Percentiles rank a stretch among this genome's conserved stretches.
phyloP scores from a whole-genome alignment of 371 early-diverging fungal species.

The Mucor lusitanicus region DNA sequence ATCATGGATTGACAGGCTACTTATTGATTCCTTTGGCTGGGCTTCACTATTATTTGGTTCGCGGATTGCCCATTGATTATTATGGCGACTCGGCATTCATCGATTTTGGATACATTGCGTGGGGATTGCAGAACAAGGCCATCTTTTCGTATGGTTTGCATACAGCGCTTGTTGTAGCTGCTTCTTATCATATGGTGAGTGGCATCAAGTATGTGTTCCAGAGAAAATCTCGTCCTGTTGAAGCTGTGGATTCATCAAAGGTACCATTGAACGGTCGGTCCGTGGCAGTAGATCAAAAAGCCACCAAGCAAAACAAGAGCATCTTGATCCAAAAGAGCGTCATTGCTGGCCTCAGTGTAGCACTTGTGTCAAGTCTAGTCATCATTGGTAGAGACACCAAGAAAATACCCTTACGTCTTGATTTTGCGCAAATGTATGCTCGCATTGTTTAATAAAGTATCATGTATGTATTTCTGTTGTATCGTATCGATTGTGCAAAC shows the following conservation, averaged over 20 bases:
- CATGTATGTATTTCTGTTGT: not conserved
- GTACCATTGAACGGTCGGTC: conserved; percentile 6
- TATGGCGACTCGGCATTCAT: conserved; percentile 53
- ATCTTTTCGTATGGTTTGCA: conserved; percentile 39
- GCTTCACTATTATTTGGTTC: conserved; percentile 37
- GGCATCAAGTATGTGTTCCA: conserved; percentile 27
- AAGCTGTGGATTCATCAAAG: not conserved
- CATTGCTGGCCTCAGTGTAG: conserved; percentile 72
- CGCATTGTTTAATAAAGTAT: conserved; percentile 9
- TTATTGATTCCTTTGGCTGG: conserved; percentile 30
- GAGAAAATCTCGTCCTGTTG: not conserved
- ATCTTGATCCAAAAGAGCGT: conserved; percentile 77
- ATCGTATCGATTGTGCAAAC: no score
- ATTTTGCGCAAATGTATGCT: conserved; percentile 41
- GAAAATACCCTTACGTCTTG: conserved; percentile 46
- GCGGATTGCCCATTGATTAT: conserved; percentile 30
- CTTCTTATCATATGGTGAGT: conserved; percentile 37
- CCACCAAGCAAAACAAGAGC: conserved; percentile 45
- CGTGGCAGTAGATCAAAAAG: not conserved
- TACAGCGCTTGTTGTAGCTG: conserved; percentile 24
- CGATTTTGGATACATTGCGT: conserved; percentile 45
- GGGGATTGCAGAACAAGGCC: conserved; percentile 47
- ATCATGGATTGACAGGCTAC: conserved; percentile 34
- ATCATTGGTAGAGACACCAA: conserved; percentile 33
- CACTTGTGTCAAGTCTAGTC: conserved; percentile 36